Evolutionary conservation across 2,329 filamentous ascomycete species (phyloP), one percentile per base, ranked within the genome.

Genomic region (Pezicula carpinea): DNA sequence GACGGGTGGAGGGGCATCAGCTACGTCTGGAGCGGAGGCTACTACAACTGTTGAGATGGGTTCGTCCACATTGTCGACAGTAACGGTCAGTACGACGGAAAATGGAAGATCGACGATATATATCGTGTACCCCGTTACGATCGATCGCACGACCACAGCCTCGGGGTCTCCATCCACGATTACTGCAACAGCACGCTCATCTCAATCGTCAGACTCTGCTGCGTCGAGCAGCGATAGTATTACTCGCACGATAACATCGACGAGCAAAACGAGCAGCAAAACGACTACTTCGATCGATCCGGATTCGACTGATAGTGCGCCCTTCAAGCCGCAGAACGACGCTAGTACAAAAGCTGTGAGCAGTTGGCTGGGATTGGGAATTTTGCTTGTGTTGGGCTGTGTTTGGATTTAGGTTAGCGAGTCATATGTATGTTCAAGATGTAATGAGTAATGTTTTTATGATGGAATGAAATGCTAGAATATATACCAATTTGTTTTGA

Each of bases 231-330:
- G 10, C 7, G 15, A 36, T 17, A 36, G 34, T 15, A 17, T 6
- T 13, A 18, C 14, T 4, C 18, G 6, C 6, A 39, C 6, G 6
- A 17, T 19, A 5, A 39, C 47, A 22, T 34, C 43, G 10, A 18
- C 36, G 3, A 42, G 33, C 32, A 18, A 43, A 21, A 34, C 26
- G n/a, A 51, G 39, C 32, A 55, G 52, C 33, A 48, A 31, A 15
- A 55, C 52, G 1, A 41, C 39, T 7, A 45, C 40, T 22, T 49
- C 51, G 8, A 26, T 36, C 18, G 43, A 44, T 39, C 34, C 53
- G 7, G 51, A 49, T 33, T 46, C 48, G 4, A 59, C 54, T 13
- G 55, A 61, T 39, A 58, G 58, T 38, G 53, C 58, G 21, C 61
- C 61, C 1, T 64, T 63, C 41, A 57, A 45, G n/a, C 41, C 47